phyloP scores from a whole-genome alignment of 768 basidiomycete genomes.

The Hypholoma sublateritium region DNA sequence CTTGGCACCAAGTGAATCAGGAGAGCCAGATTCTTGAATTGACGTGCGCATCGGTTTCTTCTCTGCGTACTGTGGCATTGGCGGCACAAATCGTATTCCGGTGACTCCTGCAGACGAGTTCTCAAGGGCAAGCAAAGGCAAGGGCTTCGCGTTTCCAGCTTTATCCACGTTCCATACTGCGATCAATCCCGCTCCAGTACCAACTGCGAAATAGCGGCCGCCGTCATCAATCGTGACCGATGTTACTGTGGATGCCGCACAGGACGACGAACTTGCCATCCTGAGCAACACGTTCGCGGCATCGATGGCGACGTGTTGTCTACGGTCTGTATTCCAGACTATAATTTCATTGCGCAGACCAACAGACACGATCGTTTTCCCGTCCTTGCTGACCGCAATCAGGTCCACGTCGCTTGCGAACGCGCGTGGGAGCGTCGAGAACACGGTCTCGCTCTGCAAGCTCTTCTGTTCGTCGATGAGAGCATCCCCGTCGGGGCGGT shows the following conservation, averaged over 20 bases:
- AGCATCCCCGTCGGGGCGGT: constrained; percentile 43
- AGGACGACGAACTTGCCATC: constrained; percentile 49
- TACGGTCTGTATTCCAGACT: constrained; percentile 57
- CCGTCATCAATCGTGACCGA: constrained; percentile 61
- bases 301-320: constrained; percentile 46
- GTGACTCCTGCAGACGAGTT: constrained; percentile 50
- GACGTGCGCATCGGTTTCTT: constrained; percentile 7
- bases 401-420: constrained; percentile 84
- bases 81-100: constrained; percentile 48
- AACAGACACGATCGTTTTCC: constrained; percentile 65
- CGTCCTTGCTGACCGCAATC: constrained; percentile 67
- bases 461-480: constrained; percentile 23
- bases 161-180: constrained; percentile 59
- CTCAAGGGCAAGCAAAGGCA: constrained; percentile 38
- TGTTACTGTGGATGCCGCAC: constrained; percentile 49
- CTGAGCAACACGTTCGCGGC: constrained; percentile 51
- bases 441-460: constrained; percentile 47
- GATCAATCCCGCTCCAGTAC: constrained; percentile 66
- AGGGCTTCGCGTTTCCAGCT: constrained; percentile 19
- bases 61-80: constrained; percentile 10
- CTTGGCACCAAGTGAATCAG: constrained; percentile 18
- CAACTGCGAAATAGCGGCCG: constrained; percentile 68
- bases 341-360: constrained; percentile 78
- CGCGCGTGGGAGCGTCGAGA: constrained; percentile 76
- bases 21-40: constrained; percentile 31